Base-by-base conservation (phyloP, 805 yeast genomes). In the Wickerhamiella vanderwaltii region DNA sequence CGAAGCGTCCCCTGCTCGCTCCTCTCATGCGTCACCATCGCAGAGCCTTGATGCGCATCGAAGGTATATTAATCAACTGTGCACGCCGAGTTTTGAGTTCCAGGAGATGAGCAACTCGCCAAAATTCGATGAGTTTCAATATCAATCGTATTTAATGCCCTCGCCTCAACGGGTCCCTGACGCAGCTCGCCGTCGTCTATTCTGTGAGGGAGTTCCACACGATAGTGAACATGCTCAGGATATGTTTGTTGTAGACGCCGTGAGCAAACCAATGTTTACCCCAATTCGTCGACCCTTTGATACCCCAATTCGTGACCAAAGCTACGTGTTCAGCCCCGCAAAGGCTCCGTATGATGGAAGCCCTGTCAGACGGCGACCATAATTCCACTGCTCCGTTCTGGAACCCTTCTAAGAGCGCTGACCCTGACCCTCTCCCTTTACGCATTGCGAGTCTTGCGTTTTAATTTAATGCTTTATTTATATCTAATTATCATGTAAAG, bases 161-260 rank as follows among this genome's bases (percentile, higher is more conserved):
- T 41, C 44, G 35, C 41, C 40, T 6, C 39, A 29, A 6, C 28
- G 35, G 7, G 29, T 19, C 6, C 33, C 0, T 12, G 47, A 45
- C 18, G 18, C 35, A 12, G 43, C 43, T 6, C 35, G 44, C 9
- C 41, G 47, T 7, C 42, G 47, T 23, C 31, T 41, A 30, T 44
- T 44, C 23, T 33, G 38, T 22, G 38, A 23, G 9, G 24, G 18
- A 20, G 22, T 13, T 5, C 31, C 31, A 28, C 17, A 28, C 29
- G 26, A 26, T 19, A 38, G 28, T 5, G 41, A 34, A 37, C 35
- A 41, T 18, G n/a, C 26, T 17, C 20, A 22, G 33, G 47, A 41
- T 31, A 23, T 44, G 72, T 26, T 51, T 59, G 15, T 56, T 69
- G 31, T 62, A 70, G 15, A 58, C 70, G 6, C 64, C 68, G 39